phyloP scores from a whole-genome alignment of 1,284 basidiomycete genomes.

The Vanrija sp. region DNA sequence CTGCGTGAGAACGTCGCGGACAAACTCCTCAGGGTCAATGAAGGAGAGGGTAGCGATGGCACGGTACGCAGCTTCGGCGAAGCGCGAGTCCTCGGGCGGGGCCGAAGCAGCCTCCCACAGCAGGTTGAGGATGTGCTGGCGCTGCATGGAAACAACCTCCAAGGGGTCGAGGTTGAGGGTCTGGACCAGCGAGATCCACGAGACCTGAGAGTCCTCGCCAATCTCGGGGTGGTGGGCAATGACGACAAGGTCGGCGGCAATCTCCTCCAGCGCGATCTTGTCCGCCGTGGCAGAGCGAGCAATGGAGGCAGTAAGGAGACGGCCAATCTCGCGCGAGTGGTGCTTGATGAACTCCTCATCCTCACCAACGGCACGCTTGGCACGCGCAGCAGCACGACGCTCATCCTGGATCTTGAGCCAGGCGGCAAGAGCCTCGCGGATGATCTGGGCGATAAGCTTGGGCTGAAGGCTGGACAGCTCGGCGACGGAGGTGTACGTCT shows the following conservation, averaged over 20 bases:
- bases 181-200: conserved; percentile 82
- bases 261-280: conserved; percentile 27
- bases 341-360: conserved; percentile 29
- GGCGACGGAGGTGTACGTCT: conserved; percentile 53
- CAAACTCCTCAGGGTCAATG: conserved; percentile 63
- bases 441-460: conserved; percentile 54
- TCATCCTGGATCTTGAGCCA: conserved; percentile 38
- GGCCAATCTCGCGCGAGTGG: conserved; percentile 38
- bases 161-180: conserved; percentile 65
- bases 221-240: conserved; percentile 70
- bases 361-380: conserved; percentile 20
- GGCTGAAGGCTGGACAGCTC: conserved; percentile 45
- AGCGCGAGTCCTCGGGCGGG: conserved; percentile 29
- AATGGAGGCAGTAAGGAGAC: conserved; percentile 24
- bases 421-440: conserved; percentile 58
- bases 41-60: conserved; percentile 74
- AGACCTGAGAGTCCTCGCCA: conserved; percentile 60
- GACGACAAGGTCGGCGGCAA: conserved; percentile 58
- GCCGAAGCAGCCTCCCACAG: conserved; percentile 34
- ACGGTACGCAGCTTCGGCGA: conserved; percentile 61
- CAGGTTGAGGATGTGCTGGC: conserved; percentile 32
- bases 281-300: conserved; percentile 15
- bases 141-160: conserved; percentile 41
- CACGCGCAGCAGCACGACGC: conserved; percentile 17
- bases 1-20: conserved; percentile 67